A percentile compares a stretch with the other conserved stretches of the same genome.
Conservation (phyloP, 1,284 basidiomycete genomes). For the Ceratobasidium papillatum region DNA sequence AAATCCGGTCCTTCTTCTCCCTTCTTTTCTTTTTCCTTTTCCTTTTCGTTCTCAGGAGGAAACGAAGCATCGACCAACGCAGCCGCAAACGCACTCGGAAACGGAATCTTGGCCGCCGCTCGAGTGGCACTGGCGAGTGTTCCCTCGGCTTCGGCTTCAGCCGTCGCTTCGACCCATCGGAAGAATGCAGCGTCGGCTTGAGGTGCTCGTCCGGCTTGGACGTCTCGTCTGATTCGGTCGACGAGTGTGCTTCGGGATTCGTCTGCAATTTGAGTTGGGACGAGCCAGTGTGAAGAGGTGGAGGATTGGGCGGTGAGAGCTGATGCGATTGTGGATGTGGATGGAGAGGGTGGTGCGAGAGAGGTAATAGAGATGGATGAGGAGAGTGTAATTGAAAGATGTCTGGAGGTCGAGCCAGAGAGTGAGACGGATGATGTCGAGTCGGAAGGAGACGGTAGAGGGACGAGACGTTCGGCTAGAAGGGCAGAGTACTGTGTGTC, state of each 20-base stretch:
- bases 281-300: constrained; percentile 11
- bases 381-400: neutral
- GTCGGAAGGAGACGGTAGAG: constrained; percentile 26
- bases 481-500: constrained; percentile 38
- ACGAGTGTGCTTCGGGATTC: constrained; percentile 9
- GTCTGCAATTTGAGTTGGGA: neutral
- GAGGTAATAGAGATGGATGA: neutral
- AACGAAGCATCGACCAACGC: constrained; percentile 32
- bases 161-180: constrained; percentile 29
- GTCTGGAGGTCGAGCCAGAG: constrained; percentile 1
- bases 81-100: constrained; percentile 35
- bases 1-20: constrained; percentile 13
- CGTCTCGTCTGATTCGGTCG: constrained; percentile 27
- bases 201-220: constrained; percentile 19
- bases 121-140: constrained; percentile 23
- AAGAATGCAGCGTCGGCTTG: constrained; percentile 38
- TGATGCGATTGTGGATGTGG: constrained; percentile 12
- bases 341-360: constrained; percentile 5
- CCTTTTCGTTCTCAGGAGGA: neutral
- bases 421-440: neutral
- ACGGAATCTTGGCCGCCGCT: constrained; percentile 34
- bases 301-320: constrained; percentile 7
- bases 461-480: constrained; percentile 24
- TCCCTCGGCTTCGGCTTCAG: constrained; percentile 10
- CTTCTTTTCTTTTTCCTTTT: constrained; percentile 2